Percentiles rank a stretch among this genome's conserved stretches.
Evolutionary conservation across 139 green algal genomes (phyloP).

Genomic region (Chlamydomonas sp.): DNA sequence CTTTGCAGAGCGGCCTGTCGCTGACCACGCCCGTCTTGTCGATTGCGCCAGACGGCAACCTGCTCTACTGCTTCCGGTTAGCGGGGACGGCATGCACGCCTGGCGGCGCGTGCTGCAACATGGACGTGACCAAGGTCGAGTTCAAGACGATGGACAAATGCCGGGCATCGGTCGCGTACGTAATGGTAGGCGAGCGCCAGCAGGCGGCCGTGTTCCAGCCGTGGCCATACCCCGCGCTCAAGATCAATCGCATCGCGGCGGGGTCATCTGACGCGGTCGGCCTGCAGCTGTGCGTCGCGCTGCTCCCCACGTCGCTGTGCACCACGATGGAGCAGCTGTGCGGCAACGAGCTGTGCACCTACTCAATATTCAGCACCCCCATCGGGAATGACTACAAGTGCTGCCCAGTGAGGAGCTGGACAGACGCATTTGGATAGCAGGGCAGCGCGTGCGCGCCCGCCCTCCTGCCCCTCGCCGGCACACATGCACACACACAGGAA

Average conservation of each 20-base stretch:
- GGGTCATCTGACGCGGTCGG: background rate
- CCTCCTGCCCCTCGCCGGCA: too few relatives aligned
- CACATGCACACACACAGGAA: too few relatives aligned
- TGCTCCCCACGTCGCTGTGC: constrained; percentile 7
- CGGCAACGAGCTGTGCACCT: constrained; percentile 11
- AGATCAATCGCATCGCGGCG: constrained; percentile 28
- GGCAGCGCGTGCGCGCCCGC: too few relatives aligned
- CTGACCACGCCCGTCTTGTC: background rate
- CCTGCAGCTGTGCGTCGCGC: constrained; percentile 21
- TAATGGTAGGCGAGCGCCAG: constrained; percentile 13
- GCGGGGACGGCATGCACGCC: background rate
- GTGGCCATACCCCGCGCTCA: constrained; percentile 16
- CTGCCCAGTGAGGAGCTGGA: constrained; percentile 20
- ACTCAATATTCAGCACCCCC: constrained; percentile 28
- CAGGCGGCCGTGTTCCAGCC: constrained; percentile 21
- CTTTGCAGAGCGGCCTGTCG: background rate
- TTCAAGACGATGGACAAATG: constrained; percentile 19
- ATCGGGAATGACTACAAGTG: constrained; percentile 12
- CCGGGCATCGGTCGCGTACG: constrained; percentile 22
- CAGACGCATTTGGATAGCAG: too few relatives aligned
- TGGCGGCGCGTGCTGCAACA: background rate
- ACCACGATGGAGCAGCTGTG: constrained; percentile 16
- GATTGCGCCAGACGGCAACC: background rate
- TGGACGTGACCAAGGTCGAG: constrained; percentile 16
- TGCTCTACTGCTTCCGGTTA: background rate